A percentile compares a stretch with the other conserved stretches of the same genome.
These are phyloP conservation scores for Scutellaria galericulata DNA, from an alignment of 257 asterid genomes.

Conservation along the genomic window DNA sequence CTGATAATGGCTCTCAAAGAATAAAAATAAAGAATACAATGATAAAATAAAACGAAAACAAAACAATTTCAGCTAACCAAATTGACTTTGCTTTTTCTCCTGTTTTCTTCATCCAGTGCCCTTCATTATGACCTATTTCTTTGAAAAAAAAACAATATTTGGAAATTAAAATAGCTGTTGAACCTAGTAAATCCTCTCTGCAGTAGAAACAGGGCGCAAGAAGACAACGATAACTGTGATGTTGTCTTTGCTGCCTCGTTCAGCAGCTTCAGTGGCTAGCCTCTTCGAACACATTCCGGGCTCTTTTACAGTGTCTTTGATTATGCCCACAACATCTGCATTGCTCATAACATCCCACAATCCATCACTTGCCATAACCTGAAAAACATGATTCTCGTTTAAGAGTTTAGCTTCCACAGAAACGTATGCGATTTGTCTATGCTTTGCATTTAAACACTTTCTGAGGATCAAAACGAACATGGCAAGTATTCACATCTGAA, in stretches of 20 bases:
- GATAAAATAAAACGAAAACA: too few relatives aligned
- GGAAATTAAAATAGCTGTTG: not conserved
- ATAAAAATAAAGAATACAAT: too few relatives aligned
- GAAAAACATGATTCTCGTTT: conserved; percentile 6
- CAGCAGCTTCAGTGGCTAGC: conserved; percentile 85
- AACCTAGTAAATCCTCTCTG: conserved; percentile 81
- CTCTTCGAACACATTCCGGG: conserved; percentile 96
- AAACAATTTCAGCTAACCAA: too few relatives aligned
- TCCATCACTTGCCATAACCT: conserved; percentile 98
- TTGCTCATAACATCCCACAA: conserved; percentile 90
- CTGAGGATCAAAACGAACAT: not conserved
- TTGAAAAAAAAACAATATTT: not conserved
- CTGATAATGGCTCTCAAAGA: too few relatives aligned
- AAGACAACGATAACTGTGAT: conserved; percentile 82
- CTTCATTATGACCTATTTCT: not conserved
- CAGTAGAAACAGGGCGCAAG: conserved; percentile 87
- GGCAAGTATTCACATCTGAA: not conserved
- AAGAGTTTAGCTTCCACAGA: not conserved
- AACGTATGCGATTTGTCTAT: too few relatives aligned
- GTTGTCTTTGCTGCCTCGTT: conserved; percentile 88
- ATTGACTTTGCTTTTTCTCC: not conserved
- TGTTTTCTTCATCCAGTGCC: not conserved
- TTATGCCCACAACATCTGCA: conserved; percentile 69
- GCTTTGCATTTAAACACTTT: too few relatives aligned
- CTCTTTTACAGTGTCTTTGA: conserved; percentile 90